Evolutionary conservation across 2,329 filamentous ascomycete genomes (phyloP).

Genomic region (Ceratocystis harringtonii): DNA sequence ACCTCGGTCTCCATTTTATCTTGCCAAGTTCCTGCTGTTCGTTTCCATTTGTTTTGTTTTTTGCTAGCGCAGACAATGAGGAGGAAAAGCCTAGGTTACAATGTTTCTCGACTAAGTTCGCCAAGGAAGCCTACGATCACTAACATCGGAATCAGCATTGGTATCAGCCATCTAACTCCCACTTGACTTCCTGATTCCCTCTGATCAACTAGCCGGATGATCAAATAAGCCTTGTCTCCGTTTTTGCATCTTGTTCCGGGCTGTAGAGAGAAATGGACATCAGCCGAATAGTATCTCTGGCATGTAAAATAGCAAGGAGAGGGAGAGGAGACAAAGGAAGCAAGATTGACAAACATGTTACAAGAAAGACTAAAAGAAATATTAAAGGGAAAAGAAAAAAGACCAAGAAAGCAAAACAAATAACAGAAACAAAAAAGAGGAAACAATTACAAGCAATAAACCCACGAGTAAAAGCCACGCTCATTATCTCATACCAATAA

Average conservation of each 20-base stretch:
- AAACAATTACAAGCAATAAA: too few relatives aligned
- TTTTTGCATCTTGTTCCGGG: background rate
- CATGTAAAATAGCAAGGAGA: background rate
- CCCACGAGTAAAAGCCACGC: too few relatives aligned
- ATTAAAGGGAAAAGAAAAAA: background rate
- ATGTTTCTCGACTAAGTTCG: slow-evolving; percentile 3
- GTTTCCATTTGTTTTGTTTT: background rate
- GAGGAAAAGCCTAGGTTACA: background rate
- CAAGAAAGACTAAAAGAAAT: background rate
- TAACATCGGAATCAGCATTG: background rate
- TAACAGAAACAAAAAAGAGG: too few relatives aligned
- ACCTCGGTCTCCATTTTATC: too few relatives aligned
- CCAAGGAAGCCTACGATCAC: background rate
- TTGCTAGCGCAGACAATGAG: background rate
- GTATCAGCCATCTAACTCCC: background rate
- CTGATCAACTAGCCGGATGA: too few relatives aligned
- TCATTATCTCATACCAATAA: too few relatives aligned
- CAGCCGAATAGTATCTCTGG: too few relatives aligned
- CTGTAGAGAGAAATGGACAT: too few relatives aligned
- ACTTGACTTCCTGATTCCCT: background rate
- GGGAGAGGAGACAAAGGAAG: background rate
- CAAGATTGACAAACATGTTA: background rate
- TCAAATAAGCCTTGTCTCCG: background rate
- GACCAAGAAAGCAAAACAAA: background rate
- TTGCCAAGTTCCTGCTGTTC: background rate